phyloP scores from a whole-genome alignment of 1,284 basidiomycete genomes.

The Pseudozyma hubeiensis region DNA sequence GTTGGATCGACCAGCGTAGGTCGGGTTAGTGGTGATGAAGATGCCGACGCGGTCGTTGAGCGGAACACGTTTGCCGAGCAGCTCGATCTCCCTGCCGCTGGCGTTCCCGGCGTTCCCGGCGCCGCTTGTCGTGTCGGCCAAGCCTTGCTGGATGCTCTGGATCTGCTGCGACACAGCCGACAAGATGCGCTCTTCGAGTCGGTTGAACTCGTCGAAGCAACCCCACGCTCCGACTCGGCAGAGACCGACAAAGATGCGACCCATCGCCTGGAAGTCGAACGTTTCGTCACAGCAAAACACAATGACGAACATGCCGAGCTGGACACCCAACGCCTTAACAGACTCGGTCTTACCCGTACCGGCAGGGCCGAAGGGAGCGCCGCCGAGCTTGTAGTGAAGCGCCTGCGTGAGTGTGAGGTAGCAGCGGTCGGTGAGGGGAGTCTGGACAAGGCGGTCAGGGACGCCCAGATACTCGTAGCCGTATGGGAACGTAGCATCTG shows the following conservation, averaged over 20 bases:
- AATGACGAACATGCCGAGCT: conserved; percentile 94
- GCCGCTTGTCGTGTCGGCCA: conserved; percentile 73
- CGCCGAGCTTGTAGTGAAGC: conserved; percentile 91
- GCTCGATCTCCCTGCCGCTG: conserved; percentile 72
- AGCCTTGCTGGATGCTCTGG: conserved; percentile 95
- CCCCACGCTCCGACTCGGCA: conserved; percentile 96
- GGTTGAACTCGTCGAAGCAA: conserved; percentile 75
- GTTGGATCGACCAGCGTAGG: conserved; percentile 96
- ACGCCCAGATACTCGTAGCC: conserved; percentile 99
- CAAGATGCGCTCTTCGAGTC: conserved; percentile 95
- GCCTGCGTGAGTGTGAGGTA: conserved; percentile 98
- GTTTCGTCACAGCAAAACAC: conserved; percentile 99
- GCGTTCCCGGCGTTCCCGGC: neutral
- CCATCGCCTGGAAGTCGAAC: conserved; percentile 99
- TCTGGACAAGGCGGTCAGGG: conserved; percentile 95
- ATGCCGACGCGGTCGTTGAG: conserved; percentile 95
- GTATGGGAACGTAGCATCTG: conserved; percentile 93
- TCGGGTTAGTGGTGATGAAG: conserved; percentile 94
- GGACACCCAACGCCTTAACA: conserved; percentile 97
- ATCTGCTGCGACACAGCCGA: conserved; percentile 99
- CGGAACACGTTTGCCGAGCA: conserved; percentile 93
- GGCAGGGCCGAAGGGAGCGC: conserved; percentile 96
- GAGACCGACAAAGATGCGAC: conserved; percentile 96
- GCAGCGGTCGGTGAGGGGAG: conserved; percentile 95
- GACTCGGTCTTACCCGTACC: conserved; percentile 99